Evolutionary conservation across 805 yeast genomes (phyloP).

Genomic region (Pichia membranifaciens): DNA sequence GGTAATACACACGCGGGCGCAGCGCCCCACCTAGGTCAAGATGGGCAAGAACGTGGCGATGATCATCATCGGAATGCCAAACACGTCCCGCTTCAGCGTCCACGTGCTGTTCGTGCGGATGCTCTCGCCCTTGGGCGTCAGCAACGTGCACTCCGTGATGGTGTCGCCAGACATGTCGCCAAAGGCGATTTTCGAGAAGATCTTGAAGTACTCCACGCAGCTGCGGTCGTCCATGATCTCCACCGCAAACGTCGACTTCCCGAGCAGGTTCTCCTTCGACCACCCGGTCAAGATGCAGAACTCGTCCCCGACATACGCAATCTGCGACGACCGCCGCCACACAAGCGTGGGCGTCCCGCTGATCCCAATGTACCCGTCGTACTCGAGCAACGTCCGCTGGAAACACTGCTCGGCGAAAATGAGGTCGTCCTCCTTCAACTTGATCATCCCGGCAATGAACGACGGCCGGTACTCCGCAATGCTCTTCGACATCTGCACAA

Average conservation of each 20-base stretch:
- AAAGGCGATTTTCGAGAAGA: slow-evolving; percentile 79
- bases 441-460: slow-evolving; percentile 86
- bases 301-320: slow-evolving; percentile 92
- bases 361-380: slow-evolving; percentile 74
- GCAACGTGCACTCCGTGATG: slow-evolving; percentile 79
- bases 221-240: slow-evolving; percentile 85
- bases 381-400: slow-evolving; percentile 85
- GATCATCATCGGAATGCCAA: slow-evolving; percentile 96
- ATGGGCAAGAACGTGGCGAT: slow-evolving; percentile 90
- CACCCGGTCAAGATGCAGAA: slow-evolving; percentile 89
- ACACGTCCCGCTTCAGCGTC: slow-evolving; percentile 92
- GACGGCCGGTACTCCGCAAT: slow-evolving; percentile 91
- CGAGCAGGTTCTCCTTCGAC: slow-evolving; percentile 63
- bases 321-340: slow-evolving; percentile 94
- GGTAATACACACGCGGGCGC: too few relatives aligned
- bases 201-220: slow-evolving; percentile 80
- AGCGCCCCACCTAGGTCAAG: too few relatives aligned
- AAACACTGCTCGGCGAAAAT: slow-evolving; percentile 95
- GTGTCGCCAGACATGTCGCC: slow-evolving; percentile 86
- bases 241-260: slow-evolving; percentile 64
- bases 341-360: slow-evolving; percentile 93
- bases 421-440: slow-evolving; percentile 83
- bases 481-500: slow-evolving; percentile 77
- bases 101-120: slow-evolving; percentile 80
- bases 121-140: slow-evolving; percentile 49